A percentile compares a stretch with the other conserved stretches of the same genome.
Evolutionary conservation across 768 basidiomycete species (phyloP).

Genomic region (Leccinum incarnatum): DNA sequence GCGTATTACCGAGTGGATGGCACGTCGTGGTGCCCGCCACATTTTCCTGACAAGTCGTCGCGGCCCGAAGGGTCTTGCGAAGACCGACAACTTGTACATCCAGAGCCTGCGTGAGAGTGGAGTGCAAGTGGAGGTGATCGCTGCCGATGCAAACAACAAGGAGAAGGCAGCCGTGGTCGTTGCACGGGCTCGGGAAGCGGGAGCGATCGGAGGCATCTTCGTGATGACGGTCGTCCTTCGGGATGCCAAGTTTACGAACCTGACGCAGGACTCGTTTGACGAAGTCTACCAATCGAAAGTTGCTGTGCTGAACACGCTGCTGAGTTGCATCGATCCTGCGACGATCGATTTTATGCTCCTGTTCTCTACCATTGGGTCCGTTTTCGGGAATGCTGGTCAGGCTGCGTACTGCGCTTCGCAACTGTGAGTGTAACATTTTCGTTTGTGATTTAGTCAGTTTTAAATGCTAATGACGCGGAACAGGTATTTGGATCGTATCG

Average conservation of each 20-base stretch:
- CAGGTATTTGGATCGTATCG: conserved; percentile 34
- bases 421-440: neutral
- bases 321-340: conserved; percentile 14
- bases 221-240: conserved; percentile 36
- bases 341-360: conserved; percentile 32
- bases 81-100: conserved; percentile 29
- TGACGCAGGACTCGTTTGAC: conserved; percentile 33
- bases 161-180: conserved; percentile 25
- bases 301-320: conserved; percentile 17
- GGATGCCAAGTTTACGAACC: conserved; percentile 32
- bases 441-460: neutral
- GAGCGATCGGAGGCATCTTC: conserved; percentile 32
- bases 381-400: conserved; percentile 31
- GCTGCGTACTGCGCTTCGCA: conserved; percentile 25
- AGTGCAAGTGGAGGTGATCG: conserved; percentile 26
- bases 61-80: conserved; percentile 17
- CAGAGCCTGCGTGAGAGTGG: conserved; percentile 22
- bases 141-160: conserved; percentile 25
- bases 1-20: conserved; percentile 35
- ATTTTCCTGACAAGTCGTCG: conserved; percentile 31
- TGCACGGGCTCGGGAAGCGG: conserved; percentile 18
- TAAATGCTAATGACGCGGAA: neutral
- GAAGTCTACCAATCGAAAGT: conserved; percentile 25
- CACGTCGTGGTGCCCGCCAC: conserved; percentile 30
- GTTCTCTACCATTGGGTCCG: conserved; percentile 35